phyloP scores from a whole-genome alignment of 164 flowering plant genomes.

The Stephania yunnanensis region DNA sequence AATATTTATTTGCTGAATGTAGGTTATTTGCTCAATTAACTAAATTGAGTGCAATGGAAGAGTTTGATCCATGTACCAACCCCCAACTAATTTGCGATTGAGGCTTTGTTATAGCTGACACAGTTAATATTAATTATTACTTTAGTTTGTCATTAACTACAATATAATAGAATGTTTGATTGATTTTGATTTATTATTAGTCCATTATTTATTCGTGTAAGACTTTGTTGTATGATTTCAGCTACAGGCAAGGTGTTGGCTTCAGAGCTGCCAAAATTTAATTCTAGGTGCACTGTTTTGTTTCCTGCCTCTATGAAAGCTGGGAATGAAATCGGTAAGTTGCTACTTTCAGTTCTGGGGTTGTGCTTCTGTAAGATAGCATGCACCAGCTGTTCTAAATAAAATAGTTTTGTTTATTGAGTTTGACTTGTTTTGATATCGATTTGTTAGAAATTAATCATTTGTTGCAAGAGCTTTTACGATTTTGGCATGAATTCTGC shows the following conservation, averaged over 20 bases:
- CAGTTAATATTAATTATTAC: neutral
- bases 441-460: neutral
- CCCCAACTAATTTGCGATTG: too few relatives aligned
- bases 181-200: neutral
- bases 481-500: neutral
- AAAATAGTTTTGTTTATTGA: neutral
- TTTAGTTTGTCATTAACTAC: neutral
- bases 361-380: neutral
- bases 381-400: neutral
- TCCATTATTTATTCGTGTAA: neutral
- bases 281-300: conserved; percentile 54
- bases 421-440: neutral
- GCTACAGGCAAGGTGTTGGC: conserved; percentile 88
- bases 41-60: too few relatives aligned
- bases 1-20: neutral
- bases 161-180: neutral
- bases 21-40: neutral
- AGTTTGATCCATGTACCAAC: too few relatives aligned
- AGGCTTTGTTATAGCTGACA: neutral
- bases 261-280: conserved; percentile 72
- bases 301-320: conserved; percentile 95
- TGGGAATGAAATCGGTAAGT: conserved; percentile 81
- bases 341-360: neutral
- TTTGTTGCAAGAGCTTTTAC: neutral
- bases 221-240: conserved; percentile 24